phyloP scores from a whole-genome alignment of 1,284 basidiomycete species.

The Melanopsichium pennsylvanicum region DNA sequence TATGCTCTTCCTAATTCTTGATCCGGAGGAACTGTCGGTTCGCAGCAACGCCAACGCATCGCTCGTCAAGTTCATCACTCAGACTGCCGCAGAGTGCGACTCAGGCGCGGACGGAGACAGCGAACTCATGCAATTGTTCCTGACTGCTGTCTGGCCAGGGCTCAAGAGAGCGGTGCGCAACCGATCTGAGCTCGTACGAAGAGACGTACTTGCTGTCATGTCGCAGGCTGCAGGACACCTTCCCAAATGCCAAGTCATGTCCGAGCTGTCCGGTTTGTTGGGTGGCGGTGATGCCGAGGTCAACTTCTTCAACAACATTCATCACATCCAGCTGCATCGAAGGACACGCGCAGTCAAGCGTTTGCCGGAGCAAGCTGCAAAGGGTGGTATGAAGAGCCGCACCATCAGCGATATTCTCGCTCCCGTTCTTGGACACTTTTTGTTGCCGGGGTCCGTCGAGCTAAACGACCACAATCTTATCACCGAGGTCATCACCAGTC shows the following conservation, averaged over 20 bases:
- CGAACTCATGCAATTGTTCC: constrained; percentile 69
- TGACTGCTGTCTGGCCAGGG: constrained; percentile 78
- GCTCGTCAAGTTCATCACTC: constrained; percentile 77
- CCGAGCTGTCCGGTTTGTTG: constrained; percentile 83
- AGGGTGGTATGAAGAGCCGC: constrained; percentile 75
- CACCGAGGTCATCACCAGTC: constrained; percentile 82
- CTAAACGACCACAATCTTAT: constrained; percentile 87
- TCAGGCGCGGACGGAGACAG: constrained; percentile 15
- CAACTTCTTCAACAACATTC: constrained; percentile 95
- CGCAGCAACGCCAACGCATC: constrained; percentile 81
- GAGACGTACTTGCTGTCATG: constrained; percentile 83
- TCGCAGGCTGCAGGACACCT: constrained; percentile 74
- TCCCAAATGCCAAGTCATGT: constrained; percentile 72
- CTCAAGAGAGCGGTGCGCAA: constrained; percentile 83
- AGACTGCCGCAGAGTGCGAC: constrained; percentile 26
- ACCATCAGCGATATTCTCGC: constrained; percentile 84
- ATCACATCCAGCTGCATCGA: constrained; percentile 92
- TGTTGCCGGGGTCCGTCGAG: constrained; percentile 69
- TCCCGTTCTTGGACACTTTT: constrained; percentile 84
- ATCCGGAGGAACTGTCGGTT: constrained; percentile 86
- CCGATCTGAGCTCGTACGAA: constrained; percentile 85
- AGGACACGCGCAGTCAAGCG: constrained; percentile 86
- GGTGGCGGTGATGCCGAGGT: constrained; percentile 92
- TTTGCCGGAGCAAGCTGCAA: constrained; percentile 81
- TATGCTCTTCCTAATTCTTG: constrained; percentile 85